These are phyloP conservation scores for Fusarium nygamai DNA, from an alignment of 2,329 filamentous ascomycete genomes.

Conservation along the genomic window DNA sequence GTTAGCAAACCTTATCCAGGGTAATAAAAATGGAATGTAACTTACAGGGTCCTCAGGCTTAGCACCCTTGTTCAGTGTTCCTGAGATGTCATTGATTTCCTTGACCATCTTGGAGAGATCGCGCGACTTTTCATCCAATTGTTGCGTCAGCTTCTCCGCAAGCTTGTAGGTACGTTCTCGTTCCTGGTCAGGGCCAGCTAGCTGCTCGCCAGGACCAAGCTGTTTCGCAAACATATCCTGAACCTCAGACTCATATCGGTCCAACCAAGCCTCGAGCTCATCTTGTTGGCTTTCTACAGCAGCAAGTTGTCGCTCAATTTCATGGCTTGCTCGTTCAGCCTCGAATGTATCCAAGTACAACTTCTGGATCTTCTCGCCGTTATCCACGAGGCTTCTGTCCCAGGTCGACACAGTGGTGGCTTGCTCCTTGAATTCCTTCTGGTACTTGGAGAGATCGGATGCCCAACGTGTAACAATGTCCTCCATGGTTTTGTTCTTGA, in stretches of 20 bases:
- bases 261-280: constrained; percentile 87
- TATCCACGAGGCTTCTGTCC: constrained; percentile 93
- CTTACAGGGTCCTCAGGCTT: constrained; percentile 89
- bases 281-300: constrained; percentile 93
- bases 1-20: constrained; percentile 39
- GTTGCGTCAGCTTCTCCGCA: constrained; percentile 90
- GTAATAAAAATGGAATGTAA: constrained; percentile 35
- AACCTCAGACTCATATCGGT: constrained; percentile 91
- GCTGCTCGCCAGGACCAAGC: constrained; percentile 76
- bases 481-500: constrained; percentile 99
- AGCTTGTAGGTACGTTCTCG: constrained; percentile 95
- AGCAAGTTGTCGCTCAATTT: constrained; percentile 91
- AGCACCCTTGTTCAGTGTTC: constrained; percentile 85
- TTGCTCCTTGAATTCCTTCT: constrained; percentile 94
- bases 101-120: constrained; percentile 97
- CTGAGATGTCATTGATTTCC: constrained; percentile 95
- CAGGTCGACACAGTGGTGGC: constrained; percentile 87
- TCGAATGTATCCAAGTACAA: constrained; percentile 92
- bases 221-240: constrained; percentile 87
- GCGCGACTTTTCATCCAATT: constrained; percentile 92
- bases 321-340: constrained; percentile 89
- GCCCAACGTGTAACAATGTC: constrained; percentile 98
- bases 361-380: constrained; percentile 93
- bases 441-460: constrained; percentile 92
- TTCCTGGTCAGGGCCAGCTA: constrained; percentile 92